Base-by-base conservation (phyloP, 1,284 basidiomycete species). In the Heterobasidion parviporum region DNA sequence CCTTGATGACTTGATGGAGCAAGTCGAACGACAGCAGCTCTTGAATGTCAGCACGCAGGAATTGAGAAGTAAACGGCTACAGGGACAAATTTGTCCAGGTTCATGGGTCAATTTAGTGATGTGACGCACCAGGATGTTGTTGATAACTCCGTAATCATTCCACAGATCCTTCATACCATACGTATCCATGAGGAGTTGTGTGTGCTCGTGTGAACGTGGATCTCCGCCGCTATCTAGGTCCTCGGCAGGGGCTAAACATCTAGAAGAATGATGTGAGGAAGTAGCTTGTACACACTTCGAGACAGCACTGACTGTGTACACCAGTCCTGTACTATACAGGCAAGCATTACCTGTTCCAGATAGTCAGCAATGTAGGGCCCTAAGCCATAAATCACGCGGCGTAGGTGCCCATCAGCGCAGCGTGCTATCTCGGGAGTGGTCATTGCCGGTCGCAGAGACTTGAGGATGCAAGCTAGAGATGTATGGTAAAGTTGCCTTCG, bases 1-100 rank as follows among this genome's bases (percentile, higher is more conserved):
- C 71, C 56, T 73, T 73, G 60, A 70, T 73, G 34, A 74, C 32
- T 54, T 74, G 72, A 56, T 75, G 72, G 2, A 76, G 69, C 5
- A 74, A 56, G 57, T 76, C 70, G 10, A 70, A 67, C 3, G 70
- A 61, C 0, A 75, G 35, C 1, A 70, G 58, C 14, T 67, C 61
- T 56, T 72, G 67, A 8, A 74, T 74, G 56, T 74, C 64, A 0
- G 68, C 66, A 14, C 63, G 60, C 0, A 69, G 70, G 56, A 70
- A 72, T 14, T 59, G 34, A 32, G 62, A n/a, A 14, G 71, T 74
- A 55, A 73, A 74, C 5, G 73, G 72, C 69, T 69, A 20, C 4
- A 5, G 3, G n/a, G 18, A 1, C 18, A 18, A 18, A 18, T 18
- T 18, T 18, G 18, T 1, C 43, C 47, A 18, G 35, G 32, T 2